A percentile compares a stretch with the other conserved stretches of the same genome.
Conservation (phyloP, 805 yeast genomes). For the Starmera pachycereana region DNA sequence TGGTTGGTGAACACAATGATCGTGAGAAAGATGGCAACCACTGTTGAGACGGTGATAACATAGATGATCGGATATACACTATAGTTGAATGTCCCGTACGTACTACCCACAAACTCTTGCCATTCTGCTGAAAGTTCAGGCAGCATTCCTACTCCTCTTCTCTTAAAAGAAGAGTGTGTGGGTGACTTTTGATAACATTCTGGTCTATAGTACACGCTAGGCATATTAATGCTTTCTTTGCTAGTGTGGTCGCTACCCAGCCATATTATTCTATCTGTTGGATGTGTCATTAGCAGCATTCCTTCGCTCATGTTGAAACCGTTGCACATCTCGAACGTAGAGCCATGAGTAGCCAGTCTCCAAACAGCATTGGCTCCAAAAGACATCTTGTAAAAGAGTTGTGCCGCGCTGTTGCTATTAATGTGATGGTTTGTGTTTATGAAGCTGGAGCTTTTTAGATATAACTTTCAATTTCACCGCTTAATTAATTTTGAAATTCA, state of each 20-base stretch:
- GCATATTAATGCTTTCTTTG: conserved; percentile 9
- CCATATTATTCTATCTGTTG: conserved; percentile 1
- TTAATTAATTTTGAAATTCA: too few species aligned
- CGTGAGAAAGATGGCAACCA: conserved; percentile 53
- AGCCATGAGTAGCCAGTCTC: conserved; percentile 20
- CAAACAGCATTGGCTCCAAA: conserved; percentile 21
- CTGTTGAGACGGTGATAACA: conserved; percentile 53
- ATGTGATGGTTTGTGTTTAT: too few species aligned
- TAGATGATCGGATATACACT: conserved; percentile 54
- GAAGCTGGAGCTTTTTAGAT: too few species aligned
- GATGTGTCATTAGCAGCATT: conserved; percentile 15
- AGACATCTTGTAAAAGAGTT: conserved; percentile 7
- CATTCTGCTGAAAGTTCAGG: conserved; percentile 41
- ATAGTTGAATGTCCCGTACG: conserved; percentile 38
- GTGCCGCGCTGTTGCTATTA: not conserved
- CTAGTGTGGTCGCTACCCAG: conserved; percentile 1
- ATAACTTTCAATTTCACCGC: too few species aligned
- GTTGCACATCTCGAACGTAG: conserved; percentile 22
- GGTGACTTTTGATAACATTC: conserved; percentile 25
- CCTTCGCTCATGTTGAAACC: conserved; percentile 23
- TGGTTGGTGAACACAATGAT: conserved; percentile 56
- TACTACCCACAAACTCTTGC: conserved; percentile 28
- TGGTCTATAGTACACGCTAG: conserved; percentile 21
- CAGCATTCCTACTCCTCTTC: conserved; percentile 20
- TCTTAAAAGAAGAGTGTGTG: conserved; percentile 23